A percentile compares a stretch with the other conserved stretches of the same genome.
Conservation (phyloP, 805 yeast species). For the Saturnispora diversa region DNA sequence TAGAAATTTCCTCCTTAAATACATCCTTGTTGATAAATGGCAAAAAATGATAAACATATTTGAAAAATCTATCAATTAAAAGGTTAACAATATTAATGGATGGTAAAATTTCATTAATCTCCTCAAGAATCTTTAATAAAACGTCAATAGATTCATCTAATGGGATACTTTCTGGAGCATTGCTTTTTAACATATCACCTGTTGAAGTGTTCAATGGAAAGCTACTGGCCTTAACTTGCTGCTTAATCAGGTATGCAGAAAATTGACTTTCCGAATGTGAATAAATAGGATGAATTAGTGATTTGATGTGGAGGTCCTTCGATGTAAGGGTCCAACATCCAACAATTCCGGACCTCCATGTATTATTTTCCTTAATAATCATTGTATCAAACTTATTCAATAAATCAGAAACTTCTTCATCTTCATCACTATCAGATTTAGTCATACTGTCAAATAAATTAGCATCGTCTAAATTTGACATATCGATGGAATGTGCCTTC, state of each 20-base stretch:
- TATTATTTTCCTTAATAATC: slow-evolving; percentile 36
- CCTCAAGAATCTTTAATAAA: slow-evolving; percentile 14
- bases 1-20: slow-evolving; percentile 34
- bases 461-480: slow-evolving; percentile 15
- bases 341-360: slow-evolving; percentile 38
- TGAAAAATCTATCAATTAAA: slow-evolving; percentile 37
- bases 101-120: slow-evolving; percentile 34
- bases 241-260: slow-evolving; percentile 18
- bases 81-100: slow-evolving; percentile 34
- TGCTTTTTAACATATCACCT: slow-evolving; percentile 21
- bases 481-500: slow-evolving; percentile 24
- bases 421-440: slow-evolving; percentile 6
- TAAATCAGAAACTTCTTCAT: slow-evolving; percentile 33
- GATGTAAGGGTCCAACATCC: slow-evolving; percentile 32
- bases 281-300: slow-evolving; percentile 26
- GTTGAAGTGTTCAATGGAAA: slow-evolving; percentile 34
- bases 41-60: slow-evolving; percentile 37
- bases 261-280: slow-evolving; percentile 24
- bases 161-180: background rate
- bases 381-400: slow-evolving; percentile 35
- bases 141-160: background rate
- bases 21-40: slow-evolving; percentile 42
- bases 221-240: slow-evolving; percentile 15
- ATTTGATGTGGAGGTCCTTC: slow-evolving; percentile 31
- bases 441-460: slow-evolving; percentile 8